A percentile compares a stretch with the other conserved stretches of the same genome.
Evolutionary conservation across 2,329 filamentous ascomycete species (phyloP).

Genomic region (Fusarium buxicola): DNA sequence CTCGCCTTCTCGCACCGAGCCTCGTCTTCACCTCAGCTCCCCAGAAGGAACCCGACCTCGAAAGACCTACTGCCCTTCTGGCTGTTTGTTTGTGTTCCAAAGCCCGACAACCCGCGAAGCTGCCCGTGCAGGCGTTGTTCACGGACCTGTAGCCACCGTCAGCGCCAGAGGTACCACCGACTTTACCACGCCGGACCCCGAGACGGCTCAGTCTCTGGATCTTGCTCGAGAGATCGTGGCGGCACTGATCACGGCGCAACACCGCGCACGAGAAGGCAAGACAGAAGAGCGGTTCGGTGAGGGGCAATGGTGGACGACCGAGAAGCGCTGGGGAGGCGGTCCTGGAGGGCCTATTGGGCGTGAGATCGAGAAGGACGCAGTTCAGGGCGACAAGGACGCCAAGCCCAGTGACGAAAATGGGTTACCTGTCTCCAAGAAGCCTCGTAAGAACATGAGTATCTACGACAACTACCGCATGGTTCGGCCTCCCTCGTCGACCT

Average conservation of each 20-base stretch:
- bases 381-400: conserved; percentile 61
- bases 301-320: conserved; percentile 70
- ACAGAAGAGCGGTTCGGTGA: conserved; percentile 68
- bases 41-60: conserved; percentile 49
- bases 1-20: conserved; percentile 66
- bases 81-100: conserved; percentile 70
- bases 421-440: conserved; percentile 56
- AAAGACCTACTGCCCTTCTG: conserved; percentile 68
- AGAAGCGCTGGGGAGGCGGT: conserved; percentile 72
- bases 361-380: conserved; percentile 64
- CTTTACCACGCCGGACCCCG: conserved; percentile 58
- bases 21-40: conserved; percentile 66
- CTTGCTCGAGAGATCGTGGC: conserved; percentile 71
- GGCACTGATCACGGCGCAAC: conserved; percentile 71
- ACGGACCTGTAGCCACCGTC: conserved; percentile 71
- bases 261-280: conserved; percentile 68
- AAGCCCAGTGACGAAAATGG: conserved; percentile 44
- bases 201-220: conserved; percentile 70
- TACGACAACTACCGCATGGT: conserved; percentile 75
- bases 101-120: conserved; percentile 69
- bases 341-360: conserved; percentile 71
- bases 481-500: conserved; percentile 66
- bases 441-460: conserved; percentile 66
- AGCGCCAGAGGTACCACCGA: conserved; percentile 66
- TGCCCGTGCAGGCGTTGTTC: conserved; percentile 68